These are phyloP conservation scores for Tetrapyrgos nigripes DNA, from an alignment of 1,284 basidiomycete genomes.

Conservation along the genomic window DNA sequence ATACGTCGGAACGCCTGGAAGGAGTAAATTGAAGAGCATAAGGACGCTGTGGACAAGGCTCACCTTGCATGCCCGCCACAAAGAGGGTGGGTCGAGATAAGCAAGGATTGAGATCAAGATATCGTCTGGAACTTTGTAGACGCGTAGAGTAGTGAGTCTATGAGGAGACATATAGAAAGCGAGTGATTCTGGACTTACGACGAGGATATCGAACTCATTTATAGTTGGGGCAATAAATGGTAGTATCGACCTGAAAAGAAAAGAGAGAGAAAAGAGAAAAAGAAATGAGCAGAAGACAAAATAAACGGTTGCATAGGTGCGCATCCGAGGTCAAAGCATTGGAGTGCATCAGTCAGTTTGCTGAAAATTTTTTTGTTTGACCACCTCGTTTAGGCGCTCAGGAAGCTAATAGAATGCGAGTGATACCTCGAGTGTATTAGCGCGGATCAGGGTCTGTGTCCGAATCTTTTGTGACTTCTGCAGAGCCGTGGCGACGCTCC, in stretches of 20 bases:
- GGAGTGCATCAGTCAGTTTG: conserved; percentile 40
- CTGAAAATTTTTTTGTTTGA: conserved; percentile 39
- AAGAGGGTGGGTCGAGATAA: conserved; percentile 56
- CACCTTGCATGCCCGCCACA: conserved; percentile 59
- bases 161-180: conserved; percentile 43
- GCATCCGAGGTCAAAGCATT: conserved; percentile 43
- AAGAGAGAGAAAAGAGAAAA: conserved; percentile 44
- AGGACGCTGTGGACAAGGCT: conserved; percentile 8
- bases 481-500: conserved; percentile 35
- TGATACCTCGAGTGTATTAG: conserved; percentile 8
- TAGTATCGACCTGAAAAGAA: conserved; percentile 25
- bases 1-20: conserved; percentile 54
- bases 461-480: conserved; percentile 53
- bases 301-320: conserved; percentile 44
- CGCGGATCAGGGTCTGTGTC: conserved; percentile 48
- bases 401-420: conserved; percentile 21
- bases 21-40: background rate
- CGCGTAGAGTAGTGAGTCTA: conserved; percentile 44
- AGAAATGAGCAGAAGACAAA: conserved; percentile 38
- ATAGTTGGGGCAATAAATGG: conserved; percentile 43
- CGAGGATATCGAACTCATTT: conserved; percentile 39
- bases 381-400: conserved; percentile 18
- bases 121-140: conserved; percentile 59
- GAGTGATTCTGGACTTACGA: conserved; percentile 1
- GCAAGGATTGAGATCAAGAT: conserved; percentile 58